phyloP scores from a whole-genome alignment of 371 early-diverging fungal species.

The Cokeromyces recurvatus region DNA sequence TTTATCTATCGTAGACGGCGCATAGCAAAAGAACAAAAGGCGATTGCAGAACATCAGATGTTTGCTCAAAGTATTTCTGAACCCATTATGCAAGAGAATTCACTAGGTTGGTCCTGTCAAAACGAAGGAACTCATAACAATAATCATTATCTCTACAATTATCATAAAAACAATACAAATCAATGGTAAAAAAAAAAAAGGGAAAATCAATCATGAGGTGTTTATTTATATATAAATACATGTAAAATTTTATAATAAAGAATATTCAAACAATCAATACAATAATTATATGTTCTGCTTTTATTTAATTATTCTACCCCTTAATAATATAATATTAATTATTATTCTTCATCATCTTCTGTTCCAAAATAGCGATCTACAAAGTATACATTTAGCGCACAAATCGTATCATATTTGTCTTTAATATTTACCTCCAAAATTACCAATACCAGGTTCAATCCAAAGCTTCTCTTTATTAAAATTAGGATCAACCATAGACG shows the following conservation, averaged over 20 bases:
- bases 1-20: slow-evolving; percentile 33
- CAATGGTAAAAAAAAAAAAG: slow-evolving; percentile 22
- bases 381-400: not conserved
- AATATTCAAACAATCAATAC: too few species aligned
- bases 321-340: too few species aligned
- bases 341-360: slow-evolving; percentile 31
- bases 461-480: slow-evolving; percentile 59
- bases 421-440: slow-evolving; percentile 64
- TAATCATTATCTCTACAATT: too few species aligned
- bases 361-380: slow-evolving; percentile 51
- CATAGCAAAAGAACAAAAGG: slow-evolving; percentile 21
- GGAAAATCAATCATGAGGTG: too few species aligned
- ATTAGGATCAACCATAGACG: slow-evolving; percentile 68
- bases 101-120: slow-evolving; percentile 20
- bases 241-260: too few species aligned
- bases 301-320: too few species aligned
- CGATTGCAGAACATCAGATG: slow-evolving; percentile 30
- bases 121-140: too few species aligned
- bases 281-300: too few species aligned
- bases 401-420: not conserved
- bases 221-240: too few species aligned
- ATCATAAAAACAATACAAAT: too few species aligned
- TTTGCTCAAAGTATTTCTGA: slow-evolving; percentile 34
- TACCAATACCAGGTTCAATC: slow-evolving; percentile 84
- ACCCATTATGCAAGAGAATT: slow-evolving; percentile 27